phyloP scores from a whole-genome alignment of 306 rosid species.

The Hylodesmum podocarpum region DNA sequence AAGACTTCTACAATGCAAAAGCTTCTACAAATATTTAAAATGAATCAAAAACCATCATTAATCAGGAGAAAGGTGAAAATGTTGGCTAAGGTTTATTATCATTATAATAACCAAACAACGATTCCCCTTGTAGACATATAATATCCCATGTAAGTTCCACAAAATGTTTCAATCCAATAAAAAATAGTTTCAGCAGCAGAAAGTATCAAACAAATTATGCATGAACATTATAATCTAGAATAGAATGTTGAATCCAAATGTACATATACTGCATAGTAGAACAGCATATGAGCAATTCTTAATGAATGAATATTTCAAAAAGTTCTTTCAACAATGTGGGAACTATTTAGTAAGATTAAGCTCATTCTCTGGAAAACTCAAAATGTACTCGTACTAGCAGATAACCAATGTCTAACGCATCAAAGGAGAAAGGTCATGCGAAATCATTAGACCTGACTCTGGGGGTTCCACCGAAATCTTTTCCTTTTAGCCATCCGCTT shows the following conservation, averaged over 20 bases:
- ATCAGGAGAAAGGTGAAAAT: background rate
- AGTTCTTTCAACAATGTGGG: background rate
- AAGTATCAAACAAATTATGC: background rate
- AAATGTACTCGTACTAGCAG: background rate
- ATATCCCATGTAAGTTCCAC: constrained; percentile 1
- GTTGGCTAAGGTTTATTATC: background rate
- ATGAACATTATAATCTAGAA: background rate
- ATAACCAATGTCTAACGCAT: background rate
- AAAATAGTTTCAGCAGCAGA: constrained; percentile 21
- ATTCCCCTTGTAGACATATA: background rate
- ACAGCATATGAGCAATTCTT: background rate
- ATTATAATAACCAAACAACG: background rate
- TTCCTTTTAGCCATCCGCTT: constrained; percentile 35
- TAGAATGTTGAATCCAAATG: background rate
- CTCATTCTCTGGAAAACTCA: background rate
- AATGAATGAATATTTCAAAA: constrained; percentile 3
- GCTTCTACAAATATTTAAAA: background rate
- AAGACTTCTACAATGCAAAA: constrained; percentile 23
- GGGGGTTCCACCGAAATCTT: constrained; percentile 63
- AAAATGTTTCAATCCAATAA: constrained; percentile 9
- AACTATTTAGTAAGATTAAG: background rate
- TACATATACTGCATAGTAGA: background rate
- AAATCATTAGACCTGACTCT: constrained; percentile 52
- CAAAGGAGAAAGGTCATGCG: background rate
- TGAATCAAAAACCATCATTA: constrained; percentile 2